A percentile compares a stretch with the other conserved stretches of the same genome.
Evolutionary conservation across 345 rosid genomes (phyloP).

Genomic region (Hirschfeldia incana): DNA sequence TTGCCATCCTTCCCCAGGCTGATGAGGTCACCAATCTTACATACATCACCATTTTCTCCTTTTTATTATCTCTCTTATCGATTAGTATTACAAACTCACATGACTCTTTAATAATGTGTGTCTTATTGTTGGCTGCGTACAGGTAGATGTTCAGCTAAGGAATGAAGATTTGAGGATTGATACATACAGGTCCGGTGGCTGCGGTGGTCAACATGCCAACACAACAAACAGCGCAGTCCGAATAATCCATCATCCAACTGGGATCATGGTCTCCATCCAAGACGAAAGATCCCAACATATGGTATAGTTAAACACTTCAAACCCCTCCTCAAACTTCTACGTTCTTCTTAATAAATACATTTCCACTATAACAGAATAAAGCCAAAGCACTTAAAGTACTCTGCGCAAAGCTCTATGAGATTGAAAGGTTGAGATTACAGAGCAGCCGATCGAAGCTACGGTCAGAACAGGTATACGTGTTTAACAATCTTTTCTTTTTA

Average conservation of each 20-base stretch:
- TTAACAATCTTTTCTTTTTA: background rate
- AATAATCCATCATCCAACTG: constrained; percentile 74
- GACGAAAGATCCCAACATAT: constrained; percentile 97
- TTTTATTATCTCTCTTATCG: background rate
- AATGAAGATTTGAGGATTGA: constrained; percentile 93
- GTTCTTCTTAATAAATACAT: background rate
- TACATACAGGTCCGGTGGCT: constrained; percentile 90
- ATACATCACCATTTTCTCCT: background rate
- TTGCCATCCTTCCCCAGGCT: constrained; percentile 98
- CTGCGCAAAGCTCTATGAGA: constrained; percentile 90
- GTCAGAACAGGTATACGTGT: constrained; percentile 67
- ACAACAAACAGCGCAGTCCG: constrained; percentile 96
- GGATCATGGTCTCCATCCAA: constrained; percentile 83
- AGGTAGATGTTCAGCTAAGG: constrained; percentile 90
- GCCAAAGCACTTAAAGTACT: constrained; percentile 88
- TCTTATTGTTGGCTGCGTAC: constrained; percentile 30
- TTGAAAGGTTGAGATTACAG: constrained; percentile 80
- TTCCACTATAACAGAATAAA: constrained; percentile 56
- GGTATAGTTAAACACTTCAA: constrained; percentile 45
- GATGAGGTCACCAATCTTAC: constrained; percentile 59
- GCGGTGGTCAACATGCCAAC: constrained; percentile 89
- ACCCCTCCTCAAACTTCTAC: constrained; percentile 9
- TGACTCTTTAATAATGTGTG: background rate
- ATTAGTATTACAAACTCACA: background rate
- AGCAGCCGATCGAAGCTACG: constrained; percentile 73